These are phyloP conservation scores for Fusarium anthophilum DNA, from an alignment of 2,329 filamentous ascomycete genomes.

Conservation along the genomic window DNA sequence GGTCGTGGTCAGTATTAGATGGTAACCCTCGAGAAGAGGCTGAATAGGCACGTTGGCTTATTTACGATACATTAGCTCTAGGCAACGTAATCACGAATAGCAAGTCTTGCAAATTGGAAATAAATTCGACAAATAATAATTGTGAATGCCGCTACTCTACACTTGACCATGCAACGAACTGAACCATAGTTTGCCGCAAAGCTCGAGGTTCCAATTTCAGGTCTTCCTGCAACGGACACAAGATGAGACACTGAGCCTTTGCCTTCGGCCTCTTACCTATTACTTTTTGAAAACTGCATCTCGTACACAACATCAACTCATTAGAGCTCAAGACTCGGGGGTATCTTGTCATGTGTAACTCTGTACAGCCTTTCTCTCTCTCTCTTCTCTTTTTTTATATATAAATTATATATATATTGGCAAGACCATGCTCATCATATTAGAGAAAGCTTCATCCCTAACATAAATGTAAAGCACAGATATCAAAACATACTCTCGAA, in stretches of 20 bases:
- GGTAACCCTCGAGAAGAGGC: constrained; percentile 27
- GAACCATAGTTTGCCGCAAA: background rate
- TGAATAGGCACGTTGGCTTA: constrained; percentile 28
- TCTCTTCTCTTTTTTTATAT: too few relatives aligned
- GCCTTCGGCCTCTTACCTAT: background rate
- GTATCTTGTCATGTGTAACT: background rate
- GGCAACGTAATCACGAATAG: constrained; percentile 38
- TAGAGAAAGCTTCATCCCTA: background rate
- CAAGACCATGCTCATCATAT: background rate
- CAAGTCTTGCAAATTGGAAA: constrained; percentile 14
- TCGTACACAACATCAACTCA: background rate
- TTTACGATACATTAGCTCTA: constrained; percentile 31
- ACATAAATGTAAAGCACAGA: background rate
- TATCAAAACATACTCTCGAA: background rate
- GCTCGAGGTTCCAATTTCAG: background rate
- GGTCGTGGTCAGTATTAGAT: constrained; percentile 39
- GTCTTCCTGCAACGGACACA: background rate
- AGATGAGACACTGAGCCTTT: background rate
- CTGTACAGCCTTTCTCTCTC: background rate
- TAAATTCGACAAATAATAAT: background rate
- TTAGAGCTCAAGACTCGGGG: background rate
- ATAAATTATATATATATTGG: too few relatives aligned
- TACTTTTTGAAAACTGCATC: too few relatives aligned
- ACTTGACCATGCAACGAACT: background rate
- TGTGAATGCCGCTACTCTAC: background rate